These are phyloP conservation scores for Ustilago curta DNA, from an alignment of 1,284 basidiomycete genomes.

Conservation along the genomic window DNA sequence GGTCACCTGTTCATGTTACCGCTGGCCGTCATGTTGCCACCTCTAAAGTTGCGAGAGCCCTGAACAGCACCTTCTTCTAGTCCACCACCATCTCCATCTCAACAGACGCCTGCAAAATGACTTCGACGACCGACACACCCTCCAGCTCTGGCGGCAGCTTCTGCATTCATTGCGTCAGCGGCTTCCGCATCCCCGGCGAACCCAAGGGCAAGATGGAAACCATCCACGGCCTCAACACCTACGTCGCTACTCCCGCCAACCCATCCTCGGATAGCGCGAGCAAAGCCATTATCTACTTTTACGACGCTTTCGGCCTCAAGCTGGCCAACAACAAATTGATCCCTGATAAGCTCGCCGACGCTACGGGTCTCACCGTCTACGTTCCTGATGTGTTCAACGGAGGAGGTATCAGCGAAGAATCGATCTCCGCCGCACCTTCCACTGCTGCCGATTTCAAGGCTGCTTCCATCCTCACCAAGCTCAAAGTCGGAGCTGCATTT, in stretches of 20 bases:
- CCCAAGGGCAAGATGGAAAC: constrained; percentile 45
- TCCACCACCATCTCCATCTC: constrained; percentile 3
- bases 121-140: constrained; percentile 9
- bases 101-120: constrained; percentile 1
- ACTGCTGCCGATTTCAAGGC: constrained; percentile 33
- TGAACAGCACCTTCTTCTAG: neutral
- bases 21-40: neutral
- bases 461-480: constrained; percentile 32
- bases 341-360: constrained; percentile 75
- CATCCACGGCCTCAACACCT: constrained; percentile 53
- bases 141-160: constrained; percentile 16
- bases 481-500: constrained; percentile 23
- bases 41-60: neutral
- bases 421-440: constrained; percentile 22
- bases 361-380: constrained; percentile 76
- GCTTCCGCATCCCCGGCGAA: constrained; percentile 52
- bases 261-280: constrained; percentile 35
- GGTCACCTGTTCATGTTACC: constrained; percentile 8
- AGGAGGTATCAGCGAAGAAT: constrained; percentile 27
- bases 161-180: constrained; percentile 57
- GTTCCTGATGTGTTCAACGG: constrained; percentile 69
- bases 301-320: constrained; percentile 73
- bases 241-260: constrained; percentile 62
- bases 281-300: constrained; percentile 74
- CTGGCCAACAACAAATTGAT: constrained; percentile 73